Percentiles rank a stretch among this genome's conserved stretches.
These are phyloP conservation scores for Emmonsiellopsis sp. DNA, from an alignment of 2,329 filamentous ascomycete genomes.

Conservation along the genomic window DNA sequence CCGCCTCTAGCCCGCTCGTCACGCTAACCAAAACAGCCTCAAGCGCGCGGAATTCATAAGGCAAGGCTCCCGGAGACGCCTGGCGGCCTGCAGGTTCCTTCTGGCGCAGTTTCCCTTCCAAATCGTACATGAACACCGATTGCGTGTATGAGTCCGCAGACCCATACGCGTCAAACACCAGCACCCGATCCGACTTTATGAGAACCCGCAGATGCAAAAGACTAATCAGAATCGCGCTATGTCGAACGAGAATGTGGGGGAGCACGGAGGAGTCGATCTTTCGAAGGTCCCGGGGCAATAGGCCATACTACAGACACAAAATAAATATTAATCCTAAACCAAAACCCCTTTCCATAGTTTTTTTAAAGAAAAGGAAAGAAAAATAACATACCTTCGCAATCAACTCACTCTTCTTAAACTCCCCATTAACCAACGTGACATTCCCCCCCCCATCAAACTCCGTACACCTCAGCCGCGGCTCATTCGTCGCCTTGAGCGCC, in stretches of 20 bases:
- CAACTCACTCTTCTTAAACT: conserved; percentile 95
- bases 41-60: conserved; percentile 92
- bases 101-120: conserved; percentile 85
- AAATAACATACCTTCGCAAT: conserved; percentile 67
- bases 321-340: background rate
- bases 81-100: conserved; percentile 46
- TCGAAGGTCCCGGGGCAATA: conserved; percentile 85
- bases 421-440: conserved; percentile 84
- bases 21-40: conserved; percentile 93
- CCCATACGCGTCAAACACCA: conserved; percentile 94
- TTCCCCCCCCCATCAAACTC: conserved; percentile 90
- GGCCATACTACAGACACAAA: conserved; percentile 57
- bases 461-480: conserved; percentile 81
- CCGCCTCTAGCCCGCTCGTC: conserved; percentile 81
- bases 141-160: conserved; percentile 92
- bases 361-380: background rate
- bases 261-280: conserved; percentile 97
- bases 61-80: conserved; percentile 52
- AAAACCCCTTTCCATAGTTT: background rate
- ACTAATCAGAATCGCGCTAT: conserved; percentile 88
- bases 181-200: conserved; percentile 87
- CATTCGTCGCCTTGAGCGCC: conserved; percentile 67
- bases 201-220: conserved; percentile 91
- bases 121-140: conserved; percentile 94
- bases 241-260: conserved; percentile 88